Conservation (phyloP, 495 filamentous ascomycete species). For the Penicillium bialowiezense region DNA sequence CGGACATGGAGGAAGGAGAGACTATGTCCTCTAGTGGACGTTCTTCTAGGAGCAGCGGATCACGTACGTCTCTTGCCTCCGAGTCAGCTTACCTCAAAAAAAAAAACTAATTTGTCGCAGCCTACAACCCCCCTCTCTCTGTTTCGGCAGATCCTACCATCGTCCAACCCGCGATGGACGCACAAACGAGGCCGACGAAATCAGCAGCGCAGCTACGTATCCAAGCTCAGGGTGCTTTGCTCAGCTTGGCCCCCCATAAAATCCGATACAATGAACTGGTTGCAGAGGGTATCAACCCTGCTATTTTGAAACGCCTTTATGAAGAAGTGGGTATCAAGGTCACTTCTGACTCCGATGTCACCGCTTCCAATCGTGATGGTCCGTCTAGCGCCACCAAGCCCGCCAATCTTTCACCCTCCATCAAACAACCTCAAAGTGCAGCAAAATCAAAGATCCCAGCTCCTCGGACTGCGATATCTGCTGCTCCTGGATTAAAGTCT, state of each 20-base stretch:
- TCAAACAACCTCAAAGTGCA: not conserved
- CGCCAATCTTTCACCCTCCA: not conserved
- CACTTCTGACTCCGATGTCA: slow-evolving; percentile 7
- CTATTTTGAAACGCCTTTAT: slow-evolving; percentile 61
- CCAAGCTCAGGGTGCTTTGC: slow-evolving; percentile 66
- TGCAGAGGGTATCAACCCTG: slow-evolving; percentile 66
- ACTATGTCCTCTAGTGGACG: slow-evolving; percentile 21
- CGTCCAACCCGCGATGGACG: slow-evolving; percentile 14
- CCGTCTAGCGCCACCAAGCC: not conserved
- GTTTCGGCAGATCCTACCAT: slow-evolving; percentile 20
- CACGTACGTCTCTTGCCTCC: slow-evolving; percentile 27
- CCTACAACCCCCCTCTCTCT: slow-evolving; percentile 42
- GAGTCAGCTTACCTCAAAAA: too few relatives aligned
- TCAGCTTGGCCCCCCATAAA: slow-evolving; percentile 59
- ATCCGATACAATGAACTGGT: slow-evolving; percentile 68
- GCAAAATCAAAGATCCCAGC: slow-evolving; percentile 6
- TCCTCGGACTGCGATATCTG: slow-evolving; percentile 4
- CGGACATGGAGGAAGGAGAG: slow-evolving; percentile 30
- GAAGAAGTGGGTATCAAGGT: slow-evolving; percentile 58
- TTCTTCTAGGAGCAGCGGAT: slow-evolving; percentile 32
- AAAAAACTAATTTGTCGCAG: slow-evolving; percentile 30
- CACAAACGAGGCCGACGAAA: slow-evolving; percentile 9
- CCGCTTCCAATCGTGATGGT: not conserved
- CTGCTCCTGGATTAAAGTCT: slow-evolving; percentile 8
- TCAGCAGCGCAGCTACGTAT: slow-evolving; percentile 53